These are phyloP conservation scores for Diplocarpon mali DNA, from an alignment of 2,329 filamentous ascomycete genomes.

Conservation along the genomic window DNA sequence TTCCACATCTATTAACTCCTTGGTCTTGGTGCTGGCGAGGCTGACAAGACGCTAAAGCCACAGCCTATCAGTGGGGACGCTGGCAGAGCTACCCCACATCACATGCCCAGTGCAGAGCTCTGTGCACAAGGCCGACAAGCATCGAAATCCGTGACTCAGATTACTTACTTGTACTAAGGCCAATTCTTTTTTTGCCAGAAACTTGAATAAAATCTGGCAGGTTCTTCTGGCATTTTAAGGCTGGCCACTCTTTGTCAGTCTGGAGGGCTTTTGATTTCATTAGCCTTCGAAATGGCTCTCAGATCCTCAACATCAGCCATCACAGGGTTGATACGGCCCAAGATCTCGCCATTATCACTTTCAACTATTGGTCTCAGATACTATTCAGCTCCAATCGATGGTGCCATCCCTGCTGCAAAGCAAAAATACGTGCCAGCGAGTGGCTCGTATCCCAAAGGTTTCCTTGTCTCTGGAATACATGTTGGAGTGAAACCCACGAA, in stretches of 20 bases:
- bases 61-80: not conserved
- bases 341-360: constrained; percentile 15
- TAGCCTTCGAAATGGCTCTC: constrained; percentile 21
- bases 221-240: not conserved
- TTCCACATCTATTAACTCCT: constrained; percentile 7
- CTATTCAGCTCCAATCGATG: constrained; percentile 49
- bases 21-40: constrained; percentile 2
- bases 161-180: no score
- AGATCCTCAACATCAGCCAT: constrained; percentile 18
- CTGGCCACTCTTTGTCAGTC: not conserved
- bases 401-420: constrained; percentile 64
- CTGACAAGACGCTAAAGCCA: constrained; percentile 3
- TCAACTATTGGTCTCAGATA: constrained; percentile 27
- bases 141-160: not conserved
- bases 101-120: not conserved
- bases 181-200: no score
- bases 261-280: not conserved
- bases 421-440: constrained; percentile 78
- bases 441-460: constrained; percentile 84
- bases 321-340: constrained; percentile 18
- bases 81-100: constrained; percentile 1
- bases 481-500: constrained; percentile 92
- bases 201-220: no score
- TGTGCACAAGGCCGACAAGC: constrained; percentile 5
- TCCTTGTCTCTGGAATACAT: constrained; percentile 74